Base-by-base conservation (phyloP, 805 yeast species). In the Starmerella tilneyi region DNA sequence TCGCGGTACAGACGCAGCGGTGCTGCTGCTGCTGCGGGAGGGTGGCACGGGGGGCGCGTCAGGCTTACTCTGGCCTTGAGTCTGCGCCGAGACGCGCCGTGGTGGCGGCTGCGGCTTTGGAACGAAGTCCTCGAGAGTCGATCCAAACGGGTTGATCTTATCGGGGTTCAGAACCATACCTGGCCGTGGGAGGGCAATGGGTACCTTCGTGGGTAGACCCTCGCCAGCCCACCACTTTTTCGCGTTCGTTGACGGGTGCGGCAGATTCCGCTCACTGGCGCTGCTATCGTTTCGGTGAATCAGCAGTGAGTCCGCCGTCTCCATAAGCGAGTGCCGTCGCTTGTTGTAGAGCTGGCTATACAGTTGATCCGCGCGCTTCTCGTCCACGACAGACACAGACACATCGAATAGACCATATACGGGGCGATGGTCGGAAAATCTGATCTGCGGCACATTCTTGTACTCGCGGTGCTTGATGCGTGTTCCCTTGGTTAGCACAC, bases 141-240 rank as follows among this genome's bases (percentile, higher is more conserved):
- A 33, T 8, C 52, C 55, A 19, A 97, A 97, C 58, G 92, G 89
- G 3, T 68, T 65, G 0, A 82, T 77, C 47, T 73, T 65, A 9
- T 66, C 62, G 0, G 94, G 94, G 57, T 92, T 92, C 35, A 88
- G 67, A 23, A 76, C 66, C 52, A 64, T 64, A 45, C 64, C 66
- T 9, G 60, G 59, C 3, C 57, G 59, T 0, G 73, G 73, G 4
- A 66, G 63, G 8, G 59, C 63, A 27, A 78, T 56, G 33, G 72
- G 72, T 4, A 89, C 81, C 57, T 80, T 84, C 2, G 88, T 86
- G 11, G 79, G 73, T 47, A 72, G 70, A 0, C 92, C 89, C 9
- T 79, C 79, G 12, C 81, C 79, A 15, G 84, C 69, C 98, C 98
- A 92, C 98, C 98, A 92, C 61, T 84, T 84, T 19, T 72, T 66